Percentiles rank a stretch among this genome's conserved stretches.
Conservation (phyloP, 176 grass and related monocot genomes). For the Musa itinerans region DNA sequence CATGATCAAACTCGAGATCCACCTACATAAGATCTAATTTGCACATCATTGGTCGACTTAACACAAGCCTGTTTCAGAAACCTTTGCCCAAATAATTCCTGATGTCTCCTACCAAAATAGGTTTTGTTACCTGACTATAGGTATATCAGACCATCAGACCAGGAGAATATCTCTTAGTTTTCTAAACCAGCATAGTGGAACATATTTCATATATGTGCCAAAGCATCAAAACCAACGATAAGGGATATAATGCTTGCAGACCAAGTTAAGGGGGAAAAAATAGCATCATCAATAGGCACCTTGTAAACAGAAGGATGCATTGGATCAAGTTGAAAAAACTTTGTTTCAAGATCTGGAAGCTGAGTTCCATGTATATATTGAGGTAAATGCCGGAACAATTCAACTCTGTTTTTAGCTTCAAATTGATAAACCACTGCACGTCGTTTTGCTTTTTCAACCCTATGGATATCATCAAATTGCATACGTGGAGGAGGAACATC, state of each 20-base stretch:
- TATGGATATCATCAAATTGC: conserved; percentile 57
- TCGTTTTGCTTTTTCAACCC: conserved; percentile 53
- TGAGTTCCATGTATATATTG: conserved; percentile 64
- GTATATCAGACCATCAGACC: too few relatives aligned
- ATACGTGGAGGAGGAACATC: conserved; percentile 45
- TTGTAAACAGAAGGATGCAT: conserved; percentile 90
- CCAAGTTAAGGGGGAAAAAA: too few relatives aligned
- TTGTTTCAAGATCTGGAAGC: conserved; percentile 65
- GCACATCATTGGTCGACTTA: neutral
- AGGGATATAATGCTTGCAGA: too few relatives aligned
- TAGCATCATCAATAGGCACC: conserved; percentile 18
- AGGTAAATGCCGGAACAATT: conserved; percentile 63
- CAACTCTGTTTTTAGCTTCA: conserved; percentile 59
- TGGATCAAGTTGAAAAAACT: conserved; percentile 49
- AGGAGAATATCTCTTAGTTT: too few relatives aligned
- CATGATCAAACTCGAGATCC: neutral
- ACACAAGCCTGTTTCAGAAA: neutral
- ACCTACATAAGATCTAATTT: neutral
- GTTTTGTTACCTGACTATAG: too few relatives aligned
- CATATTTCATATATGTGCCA: too few relatives aligned
- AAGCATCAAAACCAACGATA: too few relatives aligned
- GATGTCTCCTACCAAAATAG: too few relatives aligned
- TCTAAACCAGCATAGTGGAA: too few relatives aligned
- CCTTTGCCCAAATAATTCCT: too few relatives aligned
- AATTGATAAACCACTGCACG: conserved; percentile 42